Base-by-base conservation (phyloP, 1,284 basidiomycete genomes). In the Leccinum subrobustum region DNA sequence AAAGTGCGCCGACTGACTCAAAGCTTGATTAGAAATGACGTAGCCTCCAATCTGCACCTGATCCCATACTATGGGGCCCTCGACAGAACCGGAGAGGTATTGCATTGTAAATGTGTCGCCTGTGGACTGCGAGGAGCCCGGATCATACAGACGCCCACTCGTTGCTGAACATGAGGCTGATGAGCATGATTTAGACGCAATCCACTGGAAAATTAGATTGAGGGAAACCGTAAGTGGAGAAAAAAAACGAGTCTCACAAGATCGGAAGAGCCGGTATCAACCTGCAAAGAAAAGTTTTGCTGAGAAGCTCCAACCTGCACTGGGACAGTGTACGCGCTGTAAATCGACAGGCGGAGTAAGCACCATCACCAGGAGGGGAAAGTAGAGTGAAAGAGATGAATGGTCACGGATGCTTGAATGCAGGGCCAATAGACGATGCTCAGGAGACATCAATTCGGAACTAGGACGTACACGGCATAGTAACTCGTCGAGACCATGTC, bases 191-290 rank as follows among this genome's bases (percentile, higher is more conserved):
- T 76, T 78, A 1, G 85, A 85, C 0, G 85, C 85, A 50, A 89
- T 74, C 87, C 88, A 90, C 86, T 88, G 61, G 9, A 29, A 50
- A 48, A 48, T 3, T 6, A 6, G 29, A n/a, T 47, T 57, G 8
- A 64, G 37, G 48, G 58, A 54, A 33, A 51, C 35, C 31, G n/a
- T 2, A 25, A 55, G 31, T 23, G 29, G 33, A 63, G 23, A 29
- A 35, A 6, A 7, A 64, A 60, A 16, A 54, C 44, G 31, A 51
- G 42, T 76, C 85, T 65, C 60, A 89, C 88, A 27, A 91, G 77
- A 73, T 92, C 89, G 0, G 88, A 88, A 1, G 89, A 91, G 37
- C 90, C 89, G 0, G 87, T 89, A 66, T 92, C 89, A 35, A 91
- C 80, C 66, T 90, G 87, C 2, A 92, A 73, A 3, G 79, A 82